These are phyloP conservation scores for Lippia alba DNA, from an alignment of 305 asterid genomes.

Conservation along the genomic window DNA sequence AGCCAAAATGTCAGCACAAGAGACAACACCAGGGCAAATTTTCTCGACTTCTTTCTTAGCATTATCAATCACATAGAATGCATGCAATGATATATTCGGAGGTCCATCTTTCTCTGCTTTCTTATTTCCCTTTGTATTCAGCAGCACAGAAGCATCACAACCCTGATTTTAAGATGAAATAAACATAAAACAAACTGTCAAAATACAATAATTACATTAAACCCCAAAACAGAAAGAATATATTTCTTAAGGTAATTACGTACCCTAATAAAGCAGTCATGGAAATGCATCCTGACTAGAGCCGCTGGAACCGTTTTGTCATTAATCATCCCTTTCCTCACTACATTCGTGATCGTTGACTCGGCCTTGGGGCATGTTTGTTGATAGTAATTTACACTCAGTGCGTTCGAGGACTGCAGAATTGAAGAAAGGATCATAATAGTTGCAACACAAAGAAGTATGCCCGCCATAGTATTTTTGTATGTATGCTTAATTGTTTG, in stretches of 20 bases:
- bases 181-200: neutral
- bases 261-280: constrained; percentile 92
- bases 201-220: no score
- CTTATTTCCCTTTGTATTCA: constrained; percentile 42
- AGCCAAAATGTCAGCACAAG: constrained; percentile 92
- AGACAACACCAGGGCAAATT: constrained; percentile 81
- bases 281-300: constrained; percentile 87
- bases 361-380: constrained; percentile 75
- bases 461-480: constrained; percentile 40
- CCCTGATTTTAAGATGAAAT: constrained; percentile 49
- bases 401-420: constrained; percentile 41
- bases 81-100: constrained; percentile 57
- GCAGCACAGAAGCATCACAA: constrained; percentile 64
- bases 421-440: constrained; percentile 29
- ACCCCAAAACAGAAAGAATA: no score
- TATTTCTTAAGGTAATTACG: neutral
- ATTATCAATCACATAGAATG: constrained; percentile 58
- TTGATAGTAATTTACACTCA: constrained; percentile 61
- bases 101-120: constrained; percentile 58
- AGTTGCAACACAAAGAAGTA: constrained; percentile 23
- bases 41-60: constrained; percentile 73
- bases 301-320: constrained; percentile 79
- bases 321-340: constrained; percentile 51
- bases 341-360: constrained; percentile 42
- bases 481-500: no score